phyloP scores from a whole-genome alignment of 495 filamentous ascomycete genomes.

The Hypoxylon subgilvum region DNA sequence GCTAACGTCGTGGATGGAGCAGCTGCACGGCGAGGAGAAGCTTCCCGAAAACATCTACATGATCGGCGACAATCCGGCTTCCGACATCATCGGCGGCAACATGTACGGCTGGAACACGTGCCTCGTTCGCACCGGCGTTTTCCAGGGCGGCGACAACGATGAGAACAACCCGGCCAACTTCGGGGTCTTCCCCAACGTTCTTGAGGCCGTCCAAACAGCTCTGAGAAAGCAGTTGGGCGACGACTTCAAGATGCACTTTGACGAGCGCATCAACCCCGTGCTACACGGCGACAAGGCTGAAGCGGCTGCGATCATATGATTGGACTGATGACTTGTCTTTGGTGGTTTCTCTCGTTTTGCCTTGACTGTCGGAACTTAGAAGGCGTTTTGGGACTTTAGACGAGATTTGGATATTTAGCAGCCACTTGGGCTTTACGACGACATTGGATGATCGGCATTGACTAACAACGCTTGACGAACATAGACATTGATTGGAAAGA shows the following conservation, averaged over 20 bases:
- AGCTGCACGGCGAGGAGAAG: conserved; percentile 72
- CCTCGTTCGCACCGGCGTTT: conserved; percentile 71
- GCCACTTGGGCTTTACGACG: conserved; percentile 7
- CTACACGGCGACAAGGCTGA: conserved; percentile 55
- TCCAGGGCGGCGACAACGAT: conserved; percentile 71
- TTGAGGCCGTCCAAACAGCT: conserved; percentile 92
- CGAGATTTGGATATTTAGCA: conserved; percentile 12
- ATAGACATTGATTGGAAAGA: conserved; percentile 29
- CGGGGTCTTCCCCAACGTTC: conserved; percentile 82
- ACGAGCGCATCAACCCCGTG: conserved; percentile 66
- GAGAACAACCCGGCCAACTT: conserved; percentile 95
- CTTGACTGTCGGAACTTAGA: too few species aligned
- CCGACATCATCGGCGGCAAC: conserved; percentile 79
- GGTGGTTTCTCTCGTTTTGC: not conserved
- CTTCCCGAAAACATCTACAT: conserved; percentile 80
- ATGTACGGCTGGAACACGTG: conserved; percentile 86
- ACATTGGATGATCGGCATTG: conserved; percentile 21
- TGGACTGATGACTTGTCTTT: conserved; percentile 2
- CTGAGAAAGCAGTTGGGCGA: conserved; percentile 78
- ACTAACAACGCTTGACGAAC: conserved; percentile 26
- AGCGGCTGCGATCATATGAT: conserved; percentile 40
- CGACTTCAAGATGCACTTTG: conserved; percentile 61
- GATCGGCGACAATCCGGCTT: conserved; percentile 81
- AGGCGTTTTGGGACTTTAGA: conserved; percentile 29
- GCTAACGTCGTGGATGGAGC: conserved; percentile 74